These are phyloP conservation scores for Penicillium psychrosexuale DNA, from an alignment of 2,329 filamentous ascomycete genomes.

Conservation along the genomic window DNA sequence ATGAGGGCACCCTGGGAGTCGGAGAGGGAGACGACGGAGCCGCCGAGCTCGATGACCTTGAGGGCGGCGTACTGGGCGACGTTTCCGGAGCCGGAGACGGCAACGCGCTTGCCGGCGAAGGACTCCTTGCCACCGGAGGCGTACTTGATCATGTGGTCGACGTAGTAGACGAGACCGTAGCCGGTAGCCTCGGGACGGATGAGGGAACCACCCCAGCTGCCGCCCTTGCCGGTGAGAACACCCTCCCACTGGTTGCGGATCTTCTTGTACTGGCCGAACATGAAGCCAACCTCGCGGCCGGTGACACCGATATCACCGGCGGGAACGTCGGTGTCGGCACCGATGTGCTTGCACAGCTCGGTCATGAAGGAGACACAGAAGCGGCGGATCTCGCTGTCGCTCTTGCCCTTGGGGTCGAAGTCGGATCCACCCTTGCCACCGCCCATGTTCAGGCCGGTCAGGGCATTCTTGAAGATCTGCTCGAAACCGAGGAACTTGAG, in stretches of 20 bases:
- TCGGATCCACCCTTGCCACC: slow-evolving; percentile 97
- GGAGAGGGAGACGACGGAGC: slow-evolving; percentile 85
- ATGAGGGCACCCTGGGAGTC: slow-evolving; percentile 86
- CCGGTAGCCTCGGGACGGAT: slow-evolving; percentile 97
- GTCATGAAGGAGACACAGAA: slow-evolving; percentile 97
- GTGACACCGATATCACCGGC: slow-evolving; percentile 96
- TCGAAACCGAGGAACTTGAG: slow-evolving; percentile 99
- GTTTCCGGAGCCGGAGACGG: slow-evolving; percentile 95
- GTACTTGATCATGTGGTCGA: slow-evolving; percentile 91
- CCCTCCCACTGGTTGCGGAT: slow-evolving; percentile 91
- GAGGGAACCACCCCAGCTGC: slow-evolving; percentile 85
- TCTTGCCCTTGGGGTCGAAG: slow-evolving; percentile 99
- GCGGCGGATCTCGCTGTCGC: slow-evolving; percentile 92
- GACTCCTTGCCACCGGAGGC: slow-evolving; percentile 72
- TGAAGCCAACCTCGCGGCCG: slow-evolving; percentile 85
- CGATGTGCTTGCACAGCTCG: slow-evolving; percentile 92
- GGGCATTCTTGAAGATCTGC: slow-evolving; percentile 99
- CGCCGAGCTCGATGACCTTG: slow-evolving; percentile 94
- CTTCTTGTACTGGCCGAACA: slow-evolving; percentile 92
- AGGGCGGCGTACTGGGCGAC: slow-evolving; percentile 96
- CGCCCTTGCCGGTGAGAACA: slow-evolving; percentile 92
- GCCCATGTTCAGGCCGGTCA: slow-evolving; percentile 92
- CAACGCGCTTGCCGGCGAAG: slow-evolving; percentile 88
- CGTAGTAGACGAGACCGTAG: slow-evolving; percentile 94
- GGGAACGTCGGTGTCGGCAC: slow-evolving; percentile 91